Base-by-base conservation (phyloP, 345 rosid species). In the Ailanthus altissimus region DNA sequence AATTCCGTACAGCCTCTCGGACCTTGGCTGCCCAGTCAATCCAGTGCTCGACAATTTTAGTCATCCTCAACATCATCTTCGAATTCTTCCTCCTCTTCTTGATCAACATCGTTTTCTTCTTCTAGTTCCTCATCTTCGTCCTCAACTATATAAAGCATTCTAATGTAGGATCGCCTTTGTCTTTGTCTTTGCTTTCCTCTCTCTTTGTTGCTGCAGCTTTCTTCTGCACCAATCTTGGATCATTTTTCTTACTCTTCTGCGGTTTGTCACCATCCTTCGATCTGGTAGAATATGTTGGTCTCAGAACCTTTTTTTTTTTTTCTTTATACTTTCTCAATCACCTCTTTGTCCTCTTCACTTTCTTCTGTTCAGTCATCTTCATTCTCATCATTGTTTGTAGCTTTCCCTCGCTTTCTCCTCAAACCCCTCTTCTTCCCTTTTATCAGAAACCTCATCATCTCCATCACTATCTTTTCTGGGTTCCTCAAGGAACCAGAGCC, bases 401-500 rank as follows among this genome's bases (percentile, higher is more conserved):
- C 78, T 54, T 78, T 85, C 76, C 81, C 87, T 80, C 89, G 84
- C 87, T 80, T 92, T 73, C 75, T 85, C 64, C 83, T 76, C 67
- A 70, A 28, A 18, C 87, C 69, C 66, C 56, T 63, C 79, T 26
- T 83, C 40, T 67, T 50, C 67, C 67, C 80, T 79, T 40, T 57
- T 59, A 46, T 42, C 84, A 25, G 28, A 69, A 38, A 70, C 81
- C n/a, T 70, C 87, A 21, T 79, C 90, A 1, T 79, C 87, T 23
- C 75, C 90, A n/a, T 85, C 83, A 14, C 79, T 74, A 43, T 79
- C 73, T 46, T 77, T 80, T 18, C 28, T 77, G 14, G 67, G 58
- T 82, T 91, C 97, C 71, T 88, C 90, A 5, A 94, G 72, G 36
- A 91, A 94, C 98, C 97, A 94, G 59, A 91, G 91, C 98, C 97